Evolutionary conservation across 2,329 filamentous ascomycete genomes (phyloP).

Genomic region (Hypoxylon sp.): DNA sequence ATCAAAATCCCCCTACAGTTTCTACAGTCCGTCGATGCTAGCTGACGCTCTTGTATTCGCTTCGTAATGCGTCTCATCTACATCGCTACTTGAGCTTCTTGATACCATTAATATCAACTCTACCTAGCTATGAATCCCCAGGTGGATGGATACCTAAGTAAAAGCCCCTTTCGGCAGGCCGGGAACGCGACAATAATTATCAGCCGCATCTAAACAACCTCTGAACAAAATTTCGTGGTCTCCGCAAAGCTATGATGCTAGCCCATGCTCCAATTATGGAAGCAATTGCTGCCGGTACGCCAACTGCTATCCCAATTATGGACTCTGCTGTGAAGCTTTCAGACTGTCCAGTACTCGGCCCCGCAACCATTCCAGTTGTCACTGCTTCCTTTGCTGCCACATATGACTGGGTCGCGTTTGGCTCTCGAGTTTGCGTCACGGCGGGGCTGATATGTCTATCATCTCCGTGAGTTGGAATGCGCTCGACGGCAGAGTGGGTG

Average conservation of each 20-base stretch:
- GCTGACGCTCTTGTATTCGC: no score
- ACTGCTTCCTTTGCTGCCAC: background rate
- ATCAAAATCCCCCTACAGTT: no score
- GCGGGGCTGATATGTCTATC: background rate
- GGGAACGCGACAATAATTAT: background rate
- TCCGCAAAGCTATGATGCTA: background rate
- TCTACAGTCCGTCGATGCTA: no score
- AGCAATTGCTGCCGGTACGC: background rate
- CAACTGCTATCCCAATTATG: slow-evolving; percentile 8
- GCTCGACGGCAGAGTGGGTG: no score
- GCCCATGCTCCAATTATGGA: background rate
- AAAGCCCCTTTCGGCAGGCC: background rate
- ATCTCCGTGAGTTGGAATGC: background rate
- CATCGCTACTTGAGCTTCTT: no score
- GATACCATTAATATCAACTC: no score
- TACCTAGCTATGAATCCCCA: no score
- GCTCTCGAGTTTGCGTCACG: background rate
- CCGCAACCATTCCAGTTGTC: background rate
- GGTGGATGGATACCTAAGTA: no score
- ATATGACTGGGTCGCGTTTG: background rate
- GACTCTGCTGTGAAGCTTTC: background rate
- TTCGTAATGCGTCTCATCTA: no score
- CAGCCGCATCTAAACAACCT: background rate
- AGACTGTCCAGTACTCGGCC: background rate
- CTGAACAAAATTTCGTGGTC: background rate